Evolutionary conservation across 2,329 filamentous ascomycete species (phyloP), one percentile per base, ranked within the genome.

Genomic region (Paramyrothecium roridum): DNA sequence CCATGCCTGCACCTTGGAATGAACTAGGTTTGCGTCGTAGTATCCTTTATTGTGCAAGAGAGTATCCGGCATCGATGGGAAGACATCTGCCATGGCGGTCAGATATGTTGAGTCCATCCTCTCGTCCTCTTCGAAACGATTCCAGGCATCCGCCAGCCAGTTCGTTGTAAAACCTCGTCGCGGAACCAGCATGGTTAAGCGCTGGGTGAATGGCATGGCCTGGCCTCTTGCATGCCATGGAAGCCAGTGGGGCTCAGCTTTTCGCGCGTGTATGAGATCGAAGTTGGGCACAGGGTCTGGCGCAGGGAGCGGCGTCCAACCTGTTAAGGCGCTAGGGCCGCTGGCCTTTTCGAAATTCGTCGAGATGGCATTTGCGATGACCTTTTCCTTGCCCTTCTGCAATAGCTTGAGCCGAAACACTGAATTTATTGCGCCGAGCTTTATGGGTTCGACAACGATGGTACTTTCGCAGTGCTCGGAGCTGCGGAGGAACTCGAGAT

Each of bases 21-120:
- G 57, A 50, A 52, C 52, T 0, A 17, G 37, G 30, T 63, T 60
- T 0, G 61, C 63, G 19, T 70, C 65, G 21, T 65, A 68, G 1
- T 63, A 11, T 2, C 59, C 58, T 2, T 58, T 57, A 26, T 66
- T 67, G 6, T 53, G 60, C 16, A 64, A 30, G 1, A 69, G 59
- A 4, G 64, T 67, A 21, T 68, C 67, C 1, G 63, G 63, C 65
- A 67, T 65, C 21, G 62, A 65, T 3, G 63, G 65, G 16, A 65
- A 54, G 2, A 60, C 43, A 30, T 68, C 67, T 2, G 61, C 61
- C 65, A 69, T 63, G 26, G 65, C n/a, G 1, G 63, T 52, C 2
- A 70, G 19, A 37, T 62, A 66, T 1, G 62, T 62, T 2, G 55
- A 59, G 45, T 67, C 59, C 21, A 67, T 65, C 3, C 55, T 51